phyloP scores from a whole-genome alignment of 2,329 filamentous ascomycete species.

The Aspergillus bombycis region DNA sequence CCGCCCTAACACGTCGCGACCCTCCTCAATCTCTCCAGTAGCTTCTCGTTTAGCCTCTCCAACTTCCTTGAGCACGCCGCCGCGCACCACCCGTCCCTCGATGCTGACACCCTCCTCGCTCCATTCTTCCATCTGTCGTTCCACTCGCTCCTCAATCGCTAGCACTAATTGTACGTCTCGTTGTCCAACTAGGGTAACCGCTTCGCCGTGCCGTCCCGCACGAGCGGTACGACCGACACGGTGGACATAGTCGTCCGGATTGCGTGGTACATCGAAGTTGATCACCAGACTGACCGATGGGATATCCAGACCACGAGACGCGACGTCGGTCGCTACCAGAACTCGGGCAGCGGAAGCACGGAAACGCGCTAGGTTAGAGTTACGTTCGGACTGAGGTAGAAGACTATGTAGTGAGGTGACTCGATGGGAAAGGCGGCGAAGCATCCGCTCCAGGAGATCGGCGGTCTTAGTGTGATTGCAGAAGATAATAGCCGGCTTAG shows the following conservation, averaged over 20 bases:
- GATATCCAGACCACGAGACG: slow-evolving; percentile 91
- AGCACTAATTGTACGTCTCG: slow-evolving; percentile 88
- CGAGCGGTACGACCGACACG: slow-evolving; percentile 92
- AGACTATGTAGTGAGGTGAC: slow-evolving; percentile 90
- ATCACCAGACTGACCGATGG: slow-evolving; percentile 87
- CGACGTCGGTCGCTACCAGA: slow-evolving; percentile 92
- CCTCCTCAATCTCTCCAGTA: slow-evolving; percentile 86
- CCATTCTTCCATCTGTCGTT: slow-evolving; percentile 78
- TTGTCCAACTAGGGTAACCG: slow-evolving; percentile 88
- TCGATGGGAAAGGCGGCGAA: slow-evolving; percentile 83
- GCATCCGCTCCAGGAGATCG: slow-evolving; percentile 82
- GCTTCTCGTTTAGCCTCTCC: slow-evolving; percentile 96
- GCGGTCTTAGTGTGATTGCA: slow-evolving; percentile 90
- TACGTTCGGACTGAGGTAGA: slow-evolving; percentile 81
- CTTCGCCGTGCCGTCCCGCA: slow-evolving; percentile 80
- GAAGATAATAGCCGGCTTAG: slow-evolving; percentile 86
- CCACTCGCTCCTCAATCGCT: slow-evolving; percentile 83
- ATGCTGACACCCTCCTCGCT: slow-evolving; percentile 88
- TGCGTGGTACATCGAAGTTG: slow-evolving; percentile 95
- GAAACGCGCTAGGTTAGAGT: slow-evolving; percentile 87
- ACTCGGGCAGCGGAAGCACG: slow-evolving; percentile 85
- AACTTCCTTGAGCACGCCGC: slow-evolving; percentile 78
- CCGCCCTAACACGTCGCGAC: slow-evolving; percentile 89
- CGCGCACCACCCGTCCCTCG: slow-evolving; percentile 84
- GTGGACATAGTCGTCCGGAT: slow-evolving; percentile 97